These are phyloP conservation scores for Mercurialis annua DNA, from an alignment of 345 rosid genomes.

Conservation along the genomic window DNA sequence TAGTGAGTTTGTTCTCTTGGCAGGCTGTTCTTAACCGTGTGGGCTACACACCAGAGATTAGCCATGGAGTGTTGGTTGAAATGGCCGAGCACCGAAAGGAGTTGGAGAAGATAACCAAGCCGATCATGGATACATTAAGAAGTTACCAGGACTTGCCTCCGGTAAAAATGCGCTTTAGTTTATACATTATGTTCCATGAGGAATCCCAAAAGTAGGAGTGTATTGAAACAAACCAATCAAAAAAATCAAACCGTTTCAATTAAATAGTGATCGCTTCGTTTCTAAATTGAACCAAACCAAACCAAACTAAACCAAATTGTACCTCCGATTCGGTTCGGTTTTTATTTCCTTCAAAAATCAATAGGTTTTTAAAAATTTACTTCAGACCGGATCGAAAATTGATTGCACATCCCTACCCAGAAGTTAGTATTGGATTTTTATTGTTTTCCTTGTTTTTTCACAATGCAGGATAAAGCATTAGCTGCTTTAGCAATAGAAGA, in stretches of 20 bases:
- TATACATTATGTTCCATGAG: too few relatives aligned
- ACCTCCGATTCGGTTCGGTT: too few relatives aligned
- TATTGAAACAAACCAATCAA: too few relatives aligned
- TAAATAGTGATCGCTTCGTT: too few relatives aligned
- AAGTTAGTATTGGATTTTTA: background rate
- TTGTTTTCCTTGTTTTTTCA: background rate
- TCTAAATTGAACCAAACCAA: too few relatives aligned
- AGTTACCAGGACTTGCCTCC: conserved; percentile 98
- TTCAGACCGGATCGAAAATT: too few relatives aligned
- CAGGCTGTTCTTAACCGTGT: conserved; percentile 86
- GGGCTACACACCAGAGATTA: conserved; percentile 83
- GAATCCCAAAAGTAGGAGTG: too few relatives aligned
- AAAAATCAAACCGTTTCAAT: too few relatives aligned
- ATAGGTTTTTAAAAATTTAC: too few relatives aligned
- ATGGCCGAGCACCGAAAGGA: conserved; percentile 88
- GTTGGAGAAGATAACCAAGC: conserved; percentile 84
- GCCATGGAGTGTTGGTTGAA: conserved; percentile 80
- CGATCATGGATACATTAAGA: conserved; percentile 80
- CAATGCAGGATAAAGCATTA: conserved; percentile 76
- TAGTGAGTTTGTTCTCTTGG: background rate
- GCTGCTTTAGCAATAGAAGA: conserved; percentile 95
- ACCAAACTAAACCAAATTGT: too few relatives aligned
- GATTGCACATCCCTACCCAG: too few relatives aligned
- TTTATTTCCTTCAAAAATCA: too few relatives aligned
- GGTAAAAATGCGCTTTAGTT: conserved; percentile 34